Base-by-base conservation (phyloP, 2,329 filamentous ascomycete species). In the Trichoderma aggressivum region DNA sequence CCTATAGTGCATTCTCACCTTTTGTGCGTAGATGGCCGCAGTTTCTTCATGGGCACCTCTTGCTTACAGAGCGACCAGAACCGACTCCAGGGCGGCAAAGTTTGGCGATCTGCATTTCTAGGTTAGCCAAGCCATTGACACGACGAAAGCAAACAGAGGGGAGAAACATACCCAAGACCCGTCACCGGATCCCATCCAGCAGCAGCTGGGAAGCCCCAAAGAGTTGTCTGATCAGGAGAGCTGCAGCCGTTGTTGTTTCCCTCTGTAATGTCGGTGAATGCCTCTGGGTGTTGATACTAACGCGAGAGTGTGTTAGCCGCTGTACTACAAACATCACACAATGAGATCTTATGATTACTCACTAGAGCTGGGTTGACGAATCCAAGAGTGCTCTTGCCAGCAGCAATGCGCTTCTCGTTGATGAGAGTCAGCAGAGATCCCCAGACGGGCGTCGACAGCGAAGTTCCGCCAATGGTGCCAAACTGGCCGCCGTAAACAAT, bases 401-500 rank as follows among this genome's bases (percentile, higher is more conserved):
- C 73, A 14, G 69, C 60, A 32, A 78, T 28, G 16, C 77, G 72
- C 64, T 74, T 74, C 43, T 74, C 75, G 21, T 78, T 78, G 2
- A 78, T 73, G 62, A 79, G 62, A 18, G 74, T 75, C 59, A 80
- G 70, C 61, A 81, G 76, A 28, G 75, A 74, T 3, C 72, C 78
- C 30, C 79, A 78, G 6, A 77, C 73, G 0, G 79, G 79, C 7
- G 78, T 77, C 36, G 78, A 78, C 3, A 75, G 77, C 53, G 83
- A 85, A 0, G 87, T 88, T 18, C 86, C 86, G 66, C 80, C 85
- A 1, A 85, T 81, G 32, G 84, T 78, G 0, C 75, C 74, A 70
- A 83, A 84, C 8, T 77, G 75, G 26, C 84, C 83, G 62, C 85
- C 79, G 39, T 85, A 78, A 1, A 82, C 82, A 6, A 84, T 77